Evolutionary conservation across 176 grass and related monocot genomes (phyloP), one percentile per base, ranked within the genome.

Genomic region (Ampelocalamus luodianensis): DNA sequence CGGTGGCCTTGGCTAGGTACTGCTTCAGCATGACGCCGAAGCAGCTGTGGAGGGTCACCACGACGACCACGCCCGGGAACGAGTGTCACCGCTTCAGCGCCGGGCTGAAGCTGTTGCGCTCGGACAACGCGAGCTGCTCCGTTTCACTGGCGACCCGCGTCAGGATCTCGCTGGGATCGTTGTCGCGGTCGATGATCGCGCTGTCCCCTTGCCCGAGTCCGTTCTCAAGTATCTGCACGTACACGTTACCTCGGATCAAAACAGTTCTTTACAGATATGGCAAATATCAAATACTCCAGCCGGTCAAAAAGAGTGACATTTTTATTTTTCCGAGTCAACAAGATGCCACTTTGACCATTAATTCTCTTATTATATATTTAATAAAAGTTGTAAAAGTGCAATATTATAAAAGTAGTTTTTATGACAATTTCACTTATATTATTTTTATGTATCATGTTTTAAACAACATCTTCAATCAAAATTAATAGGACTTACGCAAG

Each of bases 21-120:
- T 94, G 85, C 89, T 95, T 98, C 74, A 95, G 88, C 77, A 98
- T 83, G 55, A 90, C 81, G 23, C 93, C 96, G 73, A 86, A 95
- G 84, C 93, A 98, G 68, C 80, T 20, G 86, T 98, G 96, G 11
- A 95, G 78, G 13, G 96, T 92, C 23, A 6, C 85, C 74, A 70
- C 87, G 1, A 93, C 91, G 5, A 85, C 56, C 12, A 91, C 96
- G 13, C 48, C 79, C 1, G 96, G 93, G 55, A 85, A 87, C 17
- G 86, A 66, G 44, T 94, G 93, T 91, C 93, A 98, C 72, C 60
- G 87, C 69, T 38, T 87, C 23, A 98, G 74, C 42, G 72, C 67
- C 8, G 77, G 84, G 70, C 96, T 88, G 79, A 87, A 95, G 37
- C 27, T 84, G 13, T 94, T 90, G 49, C 81, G 87, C 89, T 95